phyloP scores from a whole-genome alignment of 345 rosid species.

The Populus simonii region DNA sequence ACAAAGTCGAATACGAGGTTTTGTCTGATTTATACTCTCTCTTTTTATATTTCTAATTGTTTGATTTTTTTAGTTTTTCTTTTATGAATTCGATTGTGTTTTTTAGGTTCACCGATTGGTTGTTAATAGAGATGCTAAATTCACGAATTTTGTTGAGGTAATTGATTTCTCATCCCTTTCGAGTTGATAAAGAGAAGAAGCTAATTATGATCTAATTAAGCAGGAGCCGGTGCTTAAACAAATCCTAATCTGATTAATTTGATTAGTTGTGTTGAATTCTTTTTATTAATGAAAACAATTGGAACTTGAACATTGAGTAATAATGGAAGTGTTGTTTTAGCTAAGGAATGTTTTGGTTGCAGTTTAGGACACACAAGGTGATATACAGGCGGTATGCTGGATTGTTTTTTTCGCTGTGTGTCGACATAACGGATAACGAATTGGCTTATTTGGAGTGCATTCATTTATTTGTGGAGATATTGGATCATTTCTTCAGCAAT shows the following conservation, averaged over 20 bases:
- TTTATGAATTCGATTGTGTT: neutral
- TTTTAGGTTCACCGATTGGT: constrained; percentile 91
- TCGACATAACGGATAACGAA: constrained; percentile 94
- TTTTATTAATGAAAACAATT: neutral
- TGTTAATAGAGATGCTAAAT: constrained; percentile 90
- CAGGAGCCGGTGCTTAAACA: neutral
- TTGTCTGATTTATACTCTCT: neutral
- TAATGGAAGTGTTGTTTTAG: neutral
- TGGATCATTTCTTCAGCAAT: constrained; percentile 99
- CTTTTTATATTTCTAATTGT: neutral
- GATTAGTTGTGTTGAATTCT: neutral
- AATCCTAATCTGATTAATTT: neutral
- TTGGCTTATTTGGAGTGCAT: constrained; percentile 90
- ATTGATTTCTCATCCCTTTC: constrained; percentile 14
- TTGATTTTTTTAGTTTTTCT: neutral
- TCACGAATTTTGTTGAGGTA: constrained; percentile 97
- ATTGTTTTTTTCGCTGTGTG: constrained; percentile 85
- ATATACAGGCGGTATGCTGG: constrained; percentile 97
- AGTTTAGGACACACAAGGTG: constrained; percentile 94
- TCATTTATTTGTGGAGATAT: constrained; percentile 91
- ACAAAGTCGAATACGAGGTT: constrained; percentile 97
- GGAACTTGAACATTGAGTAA: neutral
- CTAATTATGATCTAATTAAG: neutral
- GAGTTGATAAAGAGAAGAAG: neutral
- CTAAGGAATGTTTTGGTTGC: constrained; percentile 20